Percentiles rank a stretch among this genome's conserved stretches.
These are phyloP conservation scores for Camelina neglecta DNA, from an alignment of 345 rosid species.

Conservation along the genomic window DNA sequence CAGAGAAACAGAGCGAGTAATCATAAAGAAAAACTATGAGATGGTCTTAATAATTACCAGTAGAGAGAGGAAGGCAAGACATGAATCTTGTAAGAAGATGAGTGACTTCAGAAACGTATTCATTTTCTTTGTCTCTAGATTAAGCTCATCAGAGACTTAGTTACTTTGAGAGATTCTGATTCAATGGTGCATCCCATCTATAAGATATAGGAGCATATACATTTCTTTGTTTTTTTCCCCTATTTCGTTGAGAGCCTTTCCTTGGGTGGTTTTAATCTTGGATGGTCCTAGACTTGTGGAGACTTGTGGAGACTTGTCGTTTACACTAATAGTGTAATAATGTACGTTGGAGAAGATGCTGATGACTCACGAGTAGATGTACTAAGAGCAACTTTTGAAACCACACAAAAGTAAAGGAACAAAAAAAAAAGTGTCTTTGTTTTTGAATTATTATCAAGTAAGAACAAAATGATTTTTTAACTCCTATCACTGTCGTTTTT, in stretches of 20 bases:
- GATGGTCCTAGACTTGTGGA: conserved; percentile 30
- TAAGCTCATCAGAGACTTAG: conserved; percentile 3
- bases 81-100: conserved; percentile 36
- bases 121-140: neutral
- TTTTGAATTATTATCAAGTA: neutral
- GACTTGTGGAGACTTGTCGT: conserved; percentile 12
- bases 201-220: neutral
- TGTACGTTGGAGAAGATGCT: conserved; percentile 27
- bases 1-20: conserved; percentile 23
- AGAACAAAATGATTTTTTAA: neutral
- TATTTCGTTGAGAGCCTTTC: conserved; percentile 2
- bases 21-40: neutral
- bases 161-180: conserved; percentile 21
- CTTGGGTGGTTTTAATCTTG: neutral
- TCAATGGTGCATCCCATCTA: conserved; percentile 36
- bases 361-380: conserved; percentile 31
- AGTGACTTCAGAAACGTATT: conserved; percentile 20
- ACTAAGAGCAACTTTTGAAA: conserved; percentile 4
- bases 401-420: conserved; percentile 30
- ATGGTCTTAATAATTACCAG: conserved; percentile 24
- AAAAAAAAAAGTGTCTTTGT: neutral
- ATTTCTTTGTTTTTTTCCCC: too few relatives aligned
- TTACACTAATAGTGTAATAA: neutral
- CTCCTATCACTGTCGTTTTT: neutral
- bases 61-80: conserved; percentile 27